Evolutionary conservation across 2,329 filamentous ascomycete genomes (phyloP).

Genomic region (Colletotrichum echinochloae): DNA sequence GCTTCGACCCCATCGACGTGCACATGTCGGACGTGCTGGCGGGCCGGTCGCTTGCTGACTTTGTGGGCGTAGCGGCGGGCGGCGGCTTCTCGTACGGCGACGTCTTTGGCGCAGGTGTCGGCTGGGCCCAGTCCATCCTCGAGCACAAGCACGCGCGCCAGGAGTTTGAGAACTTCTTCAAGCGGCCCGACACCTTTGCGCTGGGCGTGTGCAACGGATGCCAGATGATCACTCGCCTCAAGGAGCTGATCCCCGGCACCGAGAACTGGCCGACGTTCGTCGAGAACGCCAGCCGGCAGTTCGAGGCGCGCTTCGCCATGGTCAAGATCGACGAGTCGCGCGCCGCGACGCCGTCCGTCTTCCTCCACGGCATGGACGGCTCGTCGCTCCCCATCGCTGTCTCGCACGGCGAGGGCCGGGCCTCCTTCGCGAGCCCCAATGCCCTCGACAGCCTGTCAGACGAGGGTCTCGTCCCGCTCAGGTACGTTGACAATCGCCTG

Average conservation of each 20-base stretch:
- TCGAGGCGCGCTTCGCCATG: constrained; percentile 90
- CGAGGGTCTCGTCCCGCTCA: constrained; percentile 78
- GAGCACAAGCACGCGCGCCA: constrained; percentile 81
- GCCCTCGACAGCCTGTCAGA: constrained; percentile 67
- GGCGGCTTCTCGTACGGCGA: constrained; percentile 97
- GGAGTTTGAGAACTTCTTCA: constrained; percentile 89
- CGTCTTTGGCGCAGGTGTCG: constrained; percentile 87
- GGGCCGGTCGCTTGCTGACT: constrained; percentile 82
- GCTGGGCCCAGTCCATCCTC: constrained; percentile 94
- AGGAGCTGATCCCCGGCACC: constrained; percentile 87
- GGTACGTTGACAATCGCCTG: constrained; percentile 84
- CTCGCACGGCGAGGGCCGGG: constrained; percentile 91
- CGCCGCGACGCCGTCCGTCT: constrained; percentile 73
- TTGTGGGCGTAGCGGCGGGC: constrained; percentile 91
- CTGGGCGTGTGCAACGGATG: constrained; percentile 98
- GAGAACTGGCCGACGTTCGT: constrained; percentile 88
- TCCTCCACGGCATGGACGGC: constrained; percentile 89
- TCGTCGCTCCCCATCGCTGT: constrained; percentile 86
- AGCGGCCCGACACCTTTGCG: constrained; percentile 88
- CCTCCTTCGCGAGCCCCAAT: constrained; percentile 71
- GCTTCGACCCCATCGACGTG: constrained; percentile 91
- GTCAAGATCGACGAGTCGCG: constrained; percentile 72
- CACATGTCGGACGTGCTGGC: constrained; percentile 95
- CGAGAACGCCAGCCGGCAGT: constrained; percentile 86
- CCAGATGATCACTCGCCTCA: constrained; percentile 86